Base-by-base conservation (phyloP, 257 asterid species). In the Solanum pimpinellifolium region DNA sequence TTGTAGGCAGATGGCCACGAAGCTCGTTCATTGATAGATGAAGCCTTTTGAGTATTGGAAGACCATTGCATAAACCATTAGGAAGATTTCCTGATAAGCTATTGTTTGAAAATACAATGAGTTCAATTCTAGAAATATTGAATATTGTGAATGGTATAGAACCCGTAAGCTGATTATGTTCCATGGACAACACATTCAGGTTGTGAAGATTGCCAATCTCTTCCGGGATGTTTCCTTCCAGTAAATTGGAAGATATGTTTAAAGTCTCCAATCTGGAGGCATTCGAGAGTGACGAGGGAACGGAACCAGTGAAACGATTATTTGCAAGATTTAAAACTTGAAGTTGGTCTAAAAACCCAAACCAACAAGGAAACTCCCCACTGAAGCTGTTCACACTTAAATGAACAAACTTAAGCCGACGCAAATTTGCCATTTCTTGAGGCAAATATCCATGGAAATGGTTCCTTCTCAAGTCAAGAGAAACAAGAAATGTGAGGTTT, bases 11-110 rank as follows among this genome's bases (percentile, higher is more conserved):
- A 60, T 21, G 27, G 2, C 68, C 68, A 21, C 0, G 0, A 21
- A 60, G 29, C 5, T 60, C 0, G 29, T 60, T 60, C 3, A 0
- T 1, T 0, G 68, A 60, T 9, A 60, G 68, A 60, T 3, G 0
- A 60, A 60, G 68, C 13, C 0, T 0, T 9, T 3, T 60, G 27
- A 60, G 69, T 23, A 21, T 9, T 1, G 69, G 6, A 4, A 60
- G 29, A 21, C 0, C 0, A 4, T 23, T 21, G 29, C 69, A 60
- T 60, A 60, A 60, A 23, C 14, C 69, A 60, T 21, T 21, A 0
- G 69, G 69, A 60, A 60, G 69, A 60, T 9, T 3, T 60, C 69
- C 69, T 21, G 69, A 60, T 60, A 60, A 9, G 29, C 27, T 21
- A 60, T 60, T 49, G 3, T 49, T 5, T 2, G 59, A 0, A 49